phyloP scores from a whole-genome alignment of 2,329 filamentous ascomycete genomes.

The Lasiodiplodia citricola region DNA sequence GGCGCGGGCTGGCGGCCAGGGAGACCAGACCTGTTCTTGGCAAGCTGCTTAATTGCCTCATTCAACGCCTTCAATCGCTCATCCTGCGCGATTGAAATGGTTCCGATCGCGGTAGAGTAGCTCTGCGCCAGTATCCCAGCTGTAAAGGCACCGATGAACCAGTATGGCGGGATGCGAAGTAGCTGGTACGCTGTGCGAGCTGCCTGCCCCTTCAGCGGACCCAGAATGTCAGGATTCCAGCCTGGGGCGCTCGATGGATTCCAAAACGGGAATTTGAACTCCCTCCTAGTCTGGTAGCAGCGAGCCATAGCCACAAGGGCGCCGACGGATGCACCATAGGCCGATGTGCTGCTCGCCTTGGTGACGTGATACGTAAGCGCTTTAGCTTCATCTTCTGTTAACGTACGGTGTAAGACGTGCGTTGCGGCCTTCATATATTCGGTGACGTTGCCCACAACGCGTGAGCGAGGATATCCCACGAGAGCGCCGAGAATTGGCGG shows the following conservation, averaged over 20 bases:
- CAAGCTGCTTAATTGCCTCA: constrained; percentile 7
- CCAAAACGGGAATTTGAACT: constrained; percentile 49
- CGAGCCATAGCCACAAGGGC: constrained; percentile 38
- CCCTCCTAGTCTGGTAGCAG: constrained; percentile 42
- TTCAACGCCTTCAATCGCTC: constrained; percentile 32
- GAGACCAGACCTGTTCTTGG: not conserved
- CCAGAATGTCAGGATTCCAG: constrained; percentile 47
- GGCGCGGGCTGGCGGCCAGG: not conserved
- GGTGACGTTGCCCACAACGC: constrained; percentile 40
- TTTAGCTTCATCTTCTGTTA: constrained; percentile 49
- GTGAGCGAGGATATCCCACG: constrained; percentile 36
- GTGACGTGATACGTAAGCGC: constrained; percentile 49
- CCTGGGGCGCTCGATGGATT: constrained; percentile 42
- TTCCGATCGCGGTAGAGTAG: not conserved
- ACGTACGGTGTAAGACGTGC: constrained; percentile 42
- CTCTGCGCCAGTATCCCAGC: constrained; percentile 30
- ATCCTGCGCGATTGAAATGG: constrained; percentile 29
- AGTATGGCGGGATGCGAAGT: constrained; percentile 36
- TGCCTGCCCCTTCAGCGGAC: constrained; percentile 38
- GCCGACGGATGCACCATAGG: constrained; percentile 46
- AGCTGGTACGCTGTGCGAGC: constrained; percentile 42
- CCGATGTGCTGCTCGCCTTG: constrained; percentile 43
- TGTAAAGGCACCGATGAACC: constrained; percentile 41
- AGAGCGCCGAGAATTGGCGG: constrained; percentile 41
- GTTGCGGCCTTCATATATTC: constrained; percentile 36